Evolutionary conservation across 1,284 basidiomycete genomes (phyloP), one percentile per base, ranked within the genome.

Genomic region (Cryptococcus sp.): DNA sequence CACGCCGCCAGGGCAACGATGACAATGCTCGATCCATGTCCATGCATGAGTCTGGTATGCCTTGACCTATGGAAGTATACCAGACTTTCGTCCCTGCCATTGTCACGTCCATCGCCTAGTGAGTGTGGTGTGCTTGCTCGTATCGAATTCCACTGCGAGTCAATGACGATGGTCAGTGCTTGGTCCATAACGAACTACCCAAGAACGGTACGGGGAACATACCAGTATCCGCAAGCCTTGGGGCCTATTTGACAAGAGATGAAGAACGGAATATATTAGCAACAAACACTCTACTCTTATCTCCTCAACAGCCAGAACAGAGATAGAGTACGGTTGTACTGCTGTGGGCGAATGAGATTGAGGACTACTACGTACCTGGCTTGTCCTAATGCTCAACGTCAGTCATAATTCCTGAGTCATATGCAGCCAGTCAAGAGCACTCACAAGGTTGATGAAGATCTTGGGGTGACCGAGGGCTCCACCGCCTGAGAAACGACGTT

Each of bases 381-480:
- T 67, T 89, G 76, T 72, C 84, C 84, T 74, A 87, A 81, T 52
- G 88, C 86, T 50, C 37, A 23, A 22, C 15, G 22, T 25, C 29
- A 50, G 29, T 20, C 22, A 19, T 37, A 16, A 25, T 26, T 50
- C 13, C 38, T 43, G 23, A 15, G 38, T 15, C 10, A 5, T 39
- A 39, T 26, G 4, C 11, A 5, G 29, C 15, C 11, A 38, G 11
- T 26, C 34, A 19, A 15, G n/a, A 25, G 10, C 20, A 62, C 67
- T 69, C 40, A 69, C 93, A 74, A 97, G 78, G 82, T 97, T 98
- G 79, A 98, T 95, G 75, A 86, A 98, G 65, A 98, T 87, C 82
- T 92, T 93, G 16, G 95, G 95, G 77, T 99, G 95, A 47, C 95
- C 95, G 37, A 99, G 84, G 50, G 95, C 86, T n/a, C 95, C 95